Evolutionary conservation across 495 filamentous ascomycete species (phyloP), one percentile per base, ranked within the genome.

Genomic region (Aspergillus sparsus): DNA sequence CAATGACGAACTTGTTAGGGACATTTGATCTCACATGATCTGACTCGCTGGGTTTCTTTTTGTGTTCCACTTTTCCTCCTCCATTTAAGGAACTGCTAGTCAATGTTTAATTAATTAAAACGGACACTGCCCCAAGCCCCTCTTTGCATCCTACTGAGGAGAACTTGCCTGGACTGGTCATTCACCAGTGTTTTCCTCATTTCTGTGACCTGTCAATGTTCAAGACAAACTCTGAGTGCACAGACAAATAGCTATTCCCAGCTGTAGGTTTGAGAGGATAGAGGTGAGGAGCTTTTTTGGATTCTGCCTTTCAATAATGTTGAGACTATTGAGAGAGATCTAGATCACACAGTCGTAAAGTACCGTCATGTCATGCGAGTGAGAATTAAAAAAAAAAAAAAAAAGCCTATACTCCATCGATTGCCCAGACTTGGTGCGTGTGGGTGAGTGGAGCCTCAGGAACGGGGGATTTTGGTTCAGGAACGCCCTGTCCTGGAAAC

Each of bases 401-500:
- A 27, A 27, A 27, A 27, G 21, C 21, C 21, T 3, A 27, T 27
- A 27, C 21, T 41, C 37, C 37, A 41, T 41, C 37, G 21, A 27
- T 27, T 27, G 21, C 1, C 21, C n/a, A n/a, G n/a, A 27, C 21
- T 27, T 27, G 12, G 45, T 47, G 13, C 5, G 44, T 7, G 12
- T 16, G 18, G 45, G 45, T 9, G 45, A 51, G 49, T 61, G 57
- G 53, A 58, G 61, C 49, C 55, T 60, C 41, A 67, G 55, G 61
- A 58, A 61, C 58, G 50, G 58, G 56, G 57, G 61, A 47, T 44
- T 13, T 44, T 54, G 49, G 44, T 10, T 58, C 58, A 63, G 60
- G 64, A 66, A 66, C 64, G 54, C 64, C 21, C 54, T 53, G 42
- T 58, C 63, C 34, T 31, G 64, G 64, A 27, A 67, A 63, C 18